A percentile compares a stretch with the other conserved stretches of the same genome.
These are phyloP conservation scores for Nevesoporus exiguus DNA, from an alignment of 768 basidiomycete species.

Conservation along the genomic window DNA sequence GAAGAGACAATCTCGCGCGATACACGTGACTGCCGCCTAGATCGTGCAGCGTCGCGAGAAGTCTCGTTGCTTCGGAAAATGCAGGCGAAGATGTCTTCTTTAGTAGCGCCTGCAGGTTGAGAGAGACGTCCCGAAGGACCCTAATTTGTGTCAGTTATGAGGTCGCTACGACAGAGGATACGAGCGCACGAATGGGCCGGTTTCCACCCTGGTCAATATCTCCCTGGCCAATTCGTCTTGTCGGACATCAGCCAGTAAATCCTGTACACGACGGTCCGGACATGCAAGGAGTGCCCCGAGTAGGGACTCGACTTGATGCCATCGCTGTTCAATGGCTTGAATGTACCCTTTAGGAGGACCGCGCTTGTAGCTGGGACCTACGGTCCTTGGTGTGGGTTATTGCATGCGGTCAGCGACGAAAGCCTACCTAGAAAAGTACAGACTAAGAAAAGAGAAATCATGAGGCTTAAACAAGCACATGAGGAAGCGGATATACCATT, in stretches of 20 bases:
- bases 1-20: conserved; percentile 80
- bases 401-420: neutral
- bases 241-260: conserved; percentile 57
- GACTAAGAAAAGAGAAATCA: conserved; percentile 36
- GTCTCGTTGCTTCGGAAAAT: conserved; percentile 59
- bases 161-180: neutral
- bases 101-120: conserved; percentile 60
- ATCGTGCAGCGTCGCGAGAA: conserved; percentile 53
- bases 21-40: conserved; percentile 69
- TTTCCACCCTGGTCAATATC: conserved; percentile 72
- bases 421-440: conserved; percentile 63
- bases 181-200: conserved; percentile 68
- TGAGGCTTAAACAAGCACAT: conserved; percentile 8
- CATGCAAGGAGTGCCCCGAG: conserved; percentile 78
- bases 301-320: conserved; percentile 91
- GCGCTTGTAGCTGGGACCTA: conserved; percentile 77
- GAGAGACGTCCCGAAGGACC: conserved; percentile 65
- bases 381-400: neutral
- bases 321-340: conserved; percentile 86
- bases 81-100: conserved; percentile 77
- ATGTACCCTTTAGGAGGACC: conserved; percentile 91
- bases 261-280: conserved; percentile 60
- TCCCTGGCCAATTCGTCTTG: conserved; percentile 75
- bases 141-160: conserved; percentile 35
- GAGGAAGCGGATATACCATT: conserved; percentile 39